A percentile compares a stretch with the other conserved stretches of the same genome.
These are phyloP conservation scores for Fagus crenata DNA, from an alignment of 306 rosid genomes.

Conservation along the genomic window DNA sequence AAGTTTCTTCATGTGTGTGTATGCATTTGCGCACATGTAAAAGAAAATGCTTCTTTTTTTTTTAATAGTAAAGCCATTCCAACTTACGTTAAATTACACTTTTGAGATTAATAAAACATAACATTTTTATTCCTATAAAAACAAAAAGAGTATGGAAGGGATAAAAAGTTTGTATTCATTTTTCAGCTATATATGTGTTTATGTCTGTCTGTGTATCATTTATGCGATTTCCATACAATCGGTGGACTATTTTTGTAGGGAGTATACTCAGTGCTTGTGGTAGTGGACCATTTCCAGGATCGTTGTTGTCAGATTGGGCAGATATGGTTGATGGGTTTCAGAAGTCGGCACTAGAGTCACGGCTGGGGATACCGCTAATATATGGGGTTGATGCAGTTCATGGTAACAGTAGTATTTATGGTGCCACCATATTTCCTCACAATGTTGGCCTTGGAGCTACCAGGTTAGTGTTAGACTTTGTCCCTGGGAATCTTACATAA, in stretches of 20 bases:
- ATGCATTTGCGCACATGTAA: background rate
- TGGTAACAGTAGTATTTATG: constrained; percentile 60
- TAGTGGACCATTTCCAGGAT: constrained; percentile 51
- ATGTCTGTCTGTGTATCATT: background rate
- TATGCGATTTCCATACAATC: background rate
- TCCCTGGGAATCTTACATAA: background rate
- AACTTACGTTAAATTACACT: background rate
- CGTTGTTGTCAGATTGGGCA: constrained; percentile 63
- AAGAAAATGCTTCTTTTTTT: background rate
- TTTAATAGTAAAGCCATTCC: background rate
- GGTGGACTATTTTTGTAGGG: constrained; percentile 36
- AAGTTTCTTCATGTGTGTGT: background rate
- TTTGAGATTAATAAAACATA: too few species aligned
- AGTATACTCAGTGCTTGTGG: constrained; percentile 67
- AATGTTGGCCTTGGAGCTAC: constrained; percentile 79
- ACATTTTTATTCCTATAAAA: too few species aligned
- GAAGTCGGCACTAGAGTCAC: constrained; percentile 48
- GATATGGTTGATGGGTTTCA: constrained; percentile 66
- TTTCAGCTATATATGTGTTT: too few species aligned
- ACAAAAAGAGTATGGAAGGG: too few species aligned
- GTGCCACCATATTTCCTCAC: constrained; percentile 79
- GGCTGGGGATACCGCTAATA: constrained; percentile 70
- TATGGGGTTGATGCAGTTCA: constrained; percentile 79
- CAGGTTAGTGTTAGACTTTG: constrained; percentile 38
- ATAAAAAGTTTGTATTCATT: too few species aligned